Conservation (phyloP, 257 asterid species). For the Capsicum chinense region DNA sequence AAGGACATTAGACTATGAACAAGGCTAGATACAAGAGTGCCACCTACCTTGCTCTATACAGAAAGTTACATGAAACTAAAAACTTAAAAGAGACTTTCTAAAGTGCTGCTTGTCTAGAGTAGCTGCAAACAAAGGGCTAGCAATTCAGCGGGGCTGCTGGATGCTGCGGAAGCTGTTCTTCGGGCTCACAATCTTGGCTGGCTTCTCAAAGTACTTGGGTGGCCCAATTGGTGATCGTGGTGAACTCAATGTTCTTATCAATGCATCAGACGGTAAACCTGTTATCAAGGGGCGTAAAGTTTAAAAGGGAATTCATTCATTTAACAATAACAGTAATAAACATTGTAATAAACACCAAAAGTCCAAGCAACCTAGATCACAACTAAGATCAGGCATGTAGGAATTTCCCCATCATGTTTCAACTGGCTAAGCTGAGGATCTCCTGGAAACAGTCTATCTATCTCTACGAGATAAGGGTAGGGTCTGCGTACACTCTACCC, state of each 20-base stretch:
- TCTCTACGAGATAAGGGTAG: no score
- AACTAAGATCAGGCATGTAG: not conserved
- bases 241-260: conserved; percentile 48
- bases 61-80: conserved; percentile 46
- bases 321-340: not conserved
- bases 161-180: conserved; percentile 77
- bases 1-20: conserved; percentile 63
- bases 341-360: not conserved
- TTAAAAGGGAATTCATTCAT: not conserved
- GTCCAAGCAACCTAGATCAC: not conserved
- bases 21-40: conserved; percentile 62
- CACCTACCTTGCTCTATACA: conserved; percentile 84
- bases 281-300: not conserved
- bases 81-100: not conserved
- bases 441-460: no score
- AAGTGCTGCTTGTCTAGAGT: conserved; percentile 26
- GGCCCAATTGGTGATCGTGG: conserved; percentile 48
- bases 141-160: conserved; percentile 85
- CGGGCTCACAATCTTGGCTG: conserved; percentile 62
- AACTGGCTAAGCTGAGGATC: not conserved
- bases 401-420: not conserved
- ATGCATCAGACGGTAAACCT: conserved; percentile 51
- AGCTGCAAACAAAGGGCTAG: conserved; percentile 37
- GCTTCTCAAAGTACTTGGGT: conserved; percentile 65
- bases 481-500: no score